phyloP scores from a whole-genome alignment of 768 basidiomycete species.

The Kwoniella shandongensis region DNA sequence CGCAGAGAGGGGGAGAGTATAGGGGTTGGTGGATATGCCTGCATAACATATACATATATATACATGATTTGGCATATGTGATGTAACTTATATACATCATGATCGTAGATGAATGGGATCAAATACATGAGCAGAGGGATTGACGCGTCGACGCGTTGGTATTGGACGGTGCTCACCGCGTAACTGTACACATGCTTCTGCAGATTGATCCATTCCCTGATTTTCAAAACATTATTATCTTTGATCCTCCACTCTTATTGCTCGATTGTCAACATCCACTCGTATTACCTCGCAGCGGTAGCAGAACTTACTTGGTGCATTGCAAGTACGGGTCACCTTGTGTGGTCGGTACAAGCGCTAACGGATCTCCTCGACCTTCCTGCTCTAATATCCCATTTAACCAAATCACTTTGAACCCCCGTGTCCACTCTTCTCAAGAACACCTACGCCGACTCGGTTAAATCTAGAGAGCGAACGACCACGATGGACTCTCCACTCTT shows the following conservation, averaged over 20 bases:
- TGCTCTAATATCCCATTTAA: too few relatives aligned
- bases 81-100: background rate
- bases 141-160: slow-evolving; percentile 18
- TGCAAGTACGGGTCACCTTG: too few relatives aligned
- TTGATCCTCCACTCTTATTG: background rate
- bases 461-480: too few relatives aligned
- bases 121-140: background rate
- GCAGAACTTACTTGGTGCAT: too few relatives aligned
- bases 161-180: too few relatives aligned
- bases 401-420: too few relatives aligned
- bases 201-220: background rate
- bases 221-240: background rate
- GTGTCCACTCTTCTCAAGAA: too few relatives aligned
- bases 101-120: background rate
- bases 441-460: too few relatives aligned
- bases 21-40: background rate
- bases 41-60: background rate
- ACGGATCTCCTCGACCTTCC: too few relatives aligned
- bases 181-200: background rate
- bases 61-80: background rate
- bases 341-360: too few relatives aligned
- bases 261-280: too few relatives aligned
- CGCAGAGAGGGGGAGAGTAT: background rate
- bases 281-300: too few relatives aligned
- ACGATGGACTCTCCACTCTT: slow-evolving; percentile 43